Conservation (phyloP, 345 rosid genomes). For the Rhodomyrtus tomentosa region DNA sequence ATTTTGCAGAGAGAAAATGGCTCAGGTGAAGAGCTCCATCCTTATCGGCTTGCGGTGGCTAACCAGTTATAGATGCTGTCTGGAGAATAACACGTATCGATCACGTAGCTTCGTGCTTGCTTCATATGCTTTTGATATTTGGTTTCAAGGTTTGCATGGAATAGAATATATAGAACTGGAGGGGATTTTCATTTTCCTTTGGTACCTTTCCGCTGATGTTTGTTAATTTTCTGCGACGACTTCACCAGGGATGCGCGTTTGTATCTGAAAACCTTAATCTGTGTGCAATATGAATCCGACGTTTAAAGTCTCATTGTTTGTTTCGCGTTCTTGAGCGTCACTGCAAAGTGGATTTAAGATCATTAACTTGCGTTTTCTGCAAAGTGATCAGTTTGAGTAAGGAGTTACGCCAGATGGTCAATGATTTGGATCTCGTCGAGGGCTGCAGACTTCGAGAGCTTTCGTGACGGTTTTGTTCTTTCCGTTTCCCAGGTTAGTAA, state of each 20-base stretch:
- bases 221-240: neutral
- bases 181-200: neutral
- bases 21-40: slow-evolving; percentile 41
- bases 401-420: neutral
- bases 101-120: neutral
- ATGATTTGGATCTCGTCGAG: neutral
- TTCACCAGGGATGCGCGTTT: neutral
- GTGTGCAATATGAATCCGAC: neutral
- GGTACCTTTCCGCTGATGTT: neutral
- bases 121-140: neutral
- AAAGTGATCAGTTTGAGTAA: neutral
- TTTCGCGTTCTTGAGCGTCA: neutral
- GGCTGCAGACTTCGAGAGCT: too few species aligned
- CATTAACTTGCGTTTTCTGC: too few species aligned
- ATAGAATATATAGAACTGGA: neutral
- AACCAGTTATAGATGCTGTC: neutral
- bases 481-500: neutral
- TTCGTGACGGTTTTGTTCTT: too few species aligned
- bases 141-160: neutral
- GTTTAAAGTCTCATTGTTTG: neutral
- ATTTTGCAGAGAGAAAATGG: slow-evolving; percentile 75
- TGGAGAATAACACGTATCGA: neutral
- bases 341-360: neutral
- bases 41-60: neutral
- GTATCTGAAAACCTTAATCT: neutral